phyloP scores from a whole-genome alignment of 2,329 filamentous ascomycete species.

The Cercospora sesami region DNA sequence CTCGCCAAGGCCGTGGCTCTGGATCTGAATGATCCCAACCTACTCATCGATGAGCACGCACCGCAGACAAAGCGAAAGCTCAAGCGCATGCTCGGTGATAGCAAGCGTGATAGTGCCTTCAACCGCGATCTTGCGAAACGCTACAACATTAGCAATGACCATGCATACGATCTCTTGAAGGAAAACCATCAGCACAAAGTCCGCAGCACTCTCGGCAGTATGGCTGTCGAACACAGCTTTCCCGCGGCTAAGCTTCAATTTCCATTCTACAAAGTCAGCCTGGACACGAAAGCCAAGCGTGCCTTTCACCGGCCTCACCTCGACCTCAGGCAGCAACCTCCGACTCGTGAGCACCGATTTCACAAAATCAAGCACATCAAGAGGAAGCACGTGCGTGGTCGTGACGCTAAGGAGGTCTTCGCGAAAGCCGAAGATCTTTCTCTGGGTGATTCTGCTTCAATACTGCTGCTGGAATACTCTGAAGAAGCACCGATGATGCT shows the following conservation, averaged over 20 bases:
- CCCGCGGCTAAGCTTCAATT: conserved; percentile 88
- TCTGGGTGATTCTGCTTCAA: conserved; percentile 78
- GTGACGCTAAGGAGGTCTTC: conserved; percentile 76
- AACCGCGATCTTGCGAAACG: conserved; percentile 73
- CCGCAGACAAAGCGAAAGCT: conserved; percentile 60
- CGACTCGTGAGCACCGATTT: conserved; percentile 67
- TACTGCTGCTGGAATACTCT: conserved; percentile 89
- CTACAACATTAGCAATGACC: conserved; percentile 96
- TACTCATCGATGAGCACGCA: conserved; percentile 78
- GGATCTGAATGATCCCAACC: conserved; percentile 82
- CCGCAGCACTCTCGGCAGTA: conserved; percentile 83
- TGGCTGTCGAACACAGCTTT: conserved; percentile 91
- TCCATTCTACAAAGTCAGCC: conserved; percentile 91
- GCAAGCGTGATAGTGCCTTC: conserved; percentile 67
- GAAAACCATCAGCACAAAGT: conserved; percentile 97
- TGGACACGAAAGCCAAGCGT: conserved; percentile 69
- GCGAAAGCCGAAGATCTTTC: conserved; percentile 77
- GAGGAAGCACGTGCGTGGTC: conserved; percentile 78
- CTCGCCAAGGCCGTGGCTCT: conserved; percentile 77
- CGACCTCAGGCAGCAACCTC: conserved; percentile 60
- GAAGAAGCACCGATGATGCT: conserved; percentile 89
- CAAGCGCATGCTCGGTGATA: conserved; percentile 51
- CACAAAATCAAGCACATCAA: conserved; percentile 72
- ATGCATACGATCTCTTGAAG: conserved; percentile 92
- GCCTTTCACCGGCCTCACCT: conserved; percentile 83